These are phyloP conservation scores for Phyllosticta citribraziliensis DNA, from an alignment of 2,329 filamentous ascomycete genomes.

Conservation along the genomic window DNA sequence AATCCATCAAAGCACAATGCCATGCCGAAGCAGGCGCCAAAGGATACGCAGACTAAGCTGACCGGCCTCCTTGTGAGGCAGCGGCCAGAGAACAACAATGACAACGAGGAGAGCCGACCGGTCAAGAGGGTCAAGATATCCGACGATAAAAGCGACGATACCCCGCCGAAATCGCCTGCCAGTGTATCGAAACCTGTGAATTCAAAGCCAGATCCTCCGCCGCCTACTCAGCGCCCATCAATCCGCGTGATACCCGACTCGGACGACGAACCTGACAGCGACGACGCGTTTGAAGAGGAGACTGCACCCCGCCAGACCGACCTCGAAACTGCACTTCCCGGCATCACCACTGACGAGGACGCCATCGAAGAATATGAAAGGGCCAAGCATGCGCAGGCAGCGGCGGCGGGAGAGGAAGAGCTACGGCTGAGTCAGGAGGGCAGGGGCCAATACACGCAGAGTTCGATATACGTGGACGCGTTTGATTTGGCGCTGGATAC, in stretches of 20 bases:
- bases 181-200: not conserved
- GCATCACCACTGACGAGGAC: slow-evolving; percentile 55
- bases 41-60: slow-evolving; percentile 37
- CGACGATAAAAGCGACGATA: slow-evolving; percentile 5
- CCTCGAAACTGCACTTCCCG: slow-evolving; percentile 61
- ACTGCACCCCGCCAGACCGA: slow-evolving; percentile 40
- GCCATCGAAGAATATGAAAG: slow-evolving; percentile 74
- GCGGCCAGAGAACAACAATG: slow-evolving; percentile 20
- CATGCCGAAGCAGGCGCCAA: slow-evolving; percentile 29
- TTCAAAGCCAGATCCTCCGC: not conserved
- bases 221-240: not conserved
- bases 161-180: slow-evolving; percentile 15
- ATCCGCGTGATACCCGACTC: slow-evolving; percentile 29
- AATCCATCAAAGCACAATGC: slow-evolving; percentile 37
- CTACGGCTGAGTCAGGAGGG: not conserved
- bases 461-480: slow-evolving; percentile 92
- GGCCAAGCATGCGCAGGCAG: slow-evolving; percentile 33
- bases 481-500: slow-evolving; percentile 89
- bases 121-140: slow-evolving; percentile 31
- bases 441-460: slow-evolving; percentile 56
- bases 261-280: slow-evolving; percentile 21
- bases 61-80: slow-evolving; percentile 25
- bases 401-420: slow-evolving; percentile 38
- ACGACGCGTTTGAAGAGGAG: slow-evolving; percentile 12
- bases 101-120: slow-evolving; percentile 21